Evolutionary conservation across 305 asterid genomes (phyloP).

Genomic region (Petunia hybrid): DNA sequence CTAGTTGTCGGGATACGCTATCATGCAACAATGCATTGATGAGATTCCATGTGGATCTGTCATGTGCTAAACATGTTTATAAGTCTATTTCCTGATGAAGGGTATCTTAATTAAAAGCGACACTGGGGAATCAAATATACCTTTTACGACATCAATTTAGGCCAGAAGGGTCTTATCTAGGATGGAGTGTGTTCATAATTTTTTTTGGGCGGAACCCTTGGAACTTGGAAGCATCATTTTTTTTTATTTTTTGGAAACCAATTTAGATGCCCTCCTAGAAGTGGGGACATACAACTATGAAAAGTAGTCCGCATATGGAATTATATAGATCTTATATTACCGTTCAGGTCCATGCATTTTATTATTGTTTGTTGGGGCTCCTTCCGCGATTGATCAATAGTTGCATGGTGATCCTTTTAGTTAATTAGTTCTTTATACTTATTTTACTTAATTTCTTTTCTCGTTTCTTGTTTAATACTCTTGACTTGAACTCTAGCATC

Average conservation of each 20-base stretch:
- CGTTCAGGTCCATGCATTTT: constrained; percentile 7
- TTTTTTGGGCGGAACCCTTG: constrained; percentile 16
- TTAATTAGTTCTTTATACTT: not conserved
- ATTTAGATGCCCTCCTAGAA: constrained; percentile 6
- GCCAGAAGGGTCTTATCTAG: constrained; percentile 8
- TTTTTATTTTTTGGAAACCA: constrained; percentile 10
- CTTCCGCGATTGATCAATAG: constrained; percentile 5
- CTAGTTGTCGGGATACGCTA: not conserved
- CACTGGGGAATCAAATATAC: not conserved
- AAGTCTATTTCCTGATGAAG: not conserved
- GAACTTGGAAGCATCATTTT: not conserved
- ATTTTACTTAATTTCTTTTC: not conserved
- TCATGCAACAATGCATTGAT: not conserved
- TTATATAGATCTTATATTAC: not conserved
- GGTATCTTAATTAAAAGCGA: not conserved
- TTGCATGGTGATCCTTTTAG: constrained; percentile 23
- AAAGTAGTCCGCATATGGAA: not conserved
- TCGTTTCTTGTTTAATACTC: not conserved
- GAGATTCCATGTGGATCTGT: not conserved
- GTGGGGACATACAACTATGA: not conserved
- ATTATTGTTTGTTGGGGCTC: not conserved
- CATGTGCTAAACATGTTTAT: constrained; percentile 10
- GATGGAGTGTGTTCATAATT: constrained; percentile 21
- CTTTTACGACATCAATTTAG: not conserved
- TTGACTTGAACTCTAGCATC: not conserved